phyloP scores from a whole-genome alignment of 2,329 filamentous ascomycete genomes.

The Mycosphaerelloides madeirae region DNA sequence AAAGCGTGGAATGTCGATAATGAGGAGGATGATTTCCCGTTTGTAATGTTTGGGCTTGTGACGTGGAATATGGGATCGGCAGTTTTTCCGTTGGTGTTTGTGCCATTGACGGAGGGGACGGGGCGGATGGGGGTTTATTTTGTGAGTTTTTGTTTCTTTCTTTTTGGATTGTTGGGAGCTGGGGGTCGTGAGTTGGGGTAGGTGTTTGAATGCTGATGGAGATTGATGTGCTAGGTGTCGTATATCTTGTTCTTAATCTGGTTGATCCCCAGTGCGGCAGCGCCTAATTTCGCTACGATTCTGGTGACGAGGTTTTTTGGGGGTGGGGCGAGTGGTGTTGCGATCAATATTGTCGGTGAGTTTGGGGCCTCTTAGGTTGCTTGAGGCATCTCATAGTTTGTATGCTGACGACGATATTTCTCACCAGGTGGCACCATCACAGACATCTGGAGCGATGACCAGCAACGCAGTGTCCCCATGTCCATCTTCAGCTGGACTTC shows the following conservation, averaged over 20 bases:
- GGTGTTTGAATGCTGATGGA: too few species aligned
- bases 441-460: conserved; percentile 30
- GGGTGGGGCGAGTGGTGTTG: conserved; percentile 28
- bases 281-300: conserved; percentile 62
- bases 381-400: too few species aligned
- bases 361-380: not conserved
- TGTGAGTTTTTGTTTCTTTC: too few species aligned
- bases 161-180: too few species aligned
- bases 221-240: too few species aligned
- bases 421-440: conserved; percentile 28
- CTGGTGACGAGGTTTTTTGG: conserved; percentile 34
- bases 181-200: too few species aligned
- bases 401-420: too few species aligned
- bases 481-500: conserved; percentile 28
- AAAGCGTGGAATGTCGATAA: conserved; percentile 20
- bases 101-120: conserved; percentile 30
- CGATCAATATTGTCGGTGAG: conserved; percentile 23
- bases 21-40: conserved; percentile 26
- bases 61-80: conserved; percentile 33
- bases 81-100: conserved; percentile 27
- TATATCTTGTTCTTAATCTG: conserved; percentile 29
- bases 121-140: conserved; percentile 29
- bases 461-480: conserved; percentile 28
- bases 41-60: conserved; percentile 27
- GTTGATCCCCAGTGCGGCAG: conserved; percentile 33